Evolutionary conservation across 1,139 yeast species (phyloP), one percentile per base, ranked within the genome.

Genomic region (Blastobotrys arbuscula): DNA sequence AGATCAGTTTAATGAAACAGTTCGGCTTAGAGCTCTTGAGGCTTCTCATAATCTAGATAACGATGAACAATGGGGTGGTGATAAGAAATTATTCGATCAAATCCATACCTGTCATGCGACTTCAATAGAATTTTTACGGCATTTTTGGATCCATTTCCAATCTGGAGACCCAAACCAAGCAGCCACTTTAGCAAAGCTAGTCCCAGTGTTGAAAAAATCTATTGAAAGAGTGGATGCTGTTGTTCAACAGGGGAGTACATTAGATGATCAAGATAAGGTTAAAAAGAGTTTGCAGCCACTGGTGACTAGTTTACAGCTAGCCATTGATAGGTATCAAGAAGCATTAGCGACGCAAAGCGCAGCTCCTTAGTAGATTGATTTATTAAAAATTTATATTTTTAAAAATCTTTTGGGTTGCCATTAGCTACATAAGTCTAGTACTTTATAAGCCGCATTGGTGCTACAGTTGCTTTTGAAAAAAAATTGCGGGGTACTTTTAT

Each of bases 41-140:
- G 57, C 56, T 19, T 41, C 12, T 33, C 47, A 33, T 47, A 48
- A 44, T 40, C 50, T 15, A 39, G 50, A 26, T 44, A 45, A 39
- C 24, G 40, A 35, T 18, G 51, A 42, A 33, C 21, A 42, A 31
- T 52, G 57, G 50, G 50, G 54, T 13, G 56, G 51, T 4, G 58
- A 53, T n/a, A 42, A 45, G 9, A 50, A 50, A 26, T 52, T 61
- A 12, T 46, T 57, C 28, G 64, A 59, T 31, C 59, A 59, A 35
- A 57, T 64, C 8, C 59, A 58, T 26, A 49, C 78, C 30, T 70
- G 79, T 18, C 89, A 84, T 60, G 76, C 82, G 1, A 82, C 90
- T 0, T 77, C 88, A 1, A 74, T 81, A 37, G 92, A 84, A 62
- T 83, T 83, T 59, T 63, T 84, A 42, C 75, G 79, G 50, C 90